phyloP scores from a whole-genome alignment of 2,329 filamentous ascomycete species.

The Colletotrichum eleusines region DNA sequence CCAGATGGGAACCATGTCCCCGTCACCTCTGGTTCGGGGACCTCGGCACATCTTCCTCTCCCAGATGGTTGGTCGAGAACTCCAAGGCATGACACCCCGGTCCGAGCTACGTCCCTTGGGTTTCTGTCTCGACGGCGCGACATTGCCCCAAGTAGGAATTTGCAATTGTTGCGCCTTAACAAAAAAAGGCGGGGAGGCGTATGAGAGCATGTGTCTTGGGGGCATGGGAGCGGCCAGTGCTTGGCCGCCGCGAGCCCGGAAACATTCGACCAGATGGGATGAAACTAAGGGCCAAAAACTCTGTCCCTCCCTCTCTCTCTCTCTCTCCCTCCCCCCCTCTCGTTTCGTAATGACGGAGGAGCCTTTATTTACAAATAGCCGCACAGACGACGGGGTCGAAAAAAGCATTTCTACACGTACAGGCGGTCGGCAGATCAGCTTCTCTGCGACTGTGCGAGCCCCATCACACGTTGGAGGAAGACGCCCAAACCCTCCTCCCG shows the following conservation, averaged over 20 bases:
- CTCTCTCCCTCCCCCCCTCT: background rate
- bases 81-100: conserved; percentile 8
- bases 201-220: conserved; percentile 14
- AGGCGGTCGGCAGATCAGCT: background rate
- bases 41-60: conserved; percentile 7
- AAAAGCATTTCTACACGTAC: background rate
- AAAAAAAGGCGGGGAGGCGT: conserved; percentile 8
- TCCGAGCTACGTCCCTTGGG: conserved; percentile 15
- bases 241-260: conserved; percentile 26
- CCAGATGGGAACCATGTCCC: background rate
- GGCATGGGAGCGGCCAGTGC: conserved; percentile 24
- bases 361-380: conserved; percentile 18
- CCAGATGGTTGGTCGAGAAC: background rate
- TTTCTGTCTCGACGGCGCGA: conserved; percentile 16
- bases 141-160: conserved; percentile 17
- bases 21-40: conserved; percentile 3
- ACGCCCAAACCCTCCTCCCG: conserved; percentile 52
- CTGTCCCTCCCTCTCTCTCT: background rate
- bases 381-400: conserved; percentile 11
- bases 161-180: conserved; percentile 10
- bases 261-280: conserved; percentile 38
- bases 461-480: conserved; percentile 14
- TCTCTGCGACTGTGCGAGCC: background rate
- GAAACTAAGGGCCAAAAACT: conserved; percentile 26
- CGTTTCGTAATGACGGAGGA: background rate